Conservation (phyloP, 2,329 filamentous ascomycete genomes). For the Hysterium pulicare region DNA sequence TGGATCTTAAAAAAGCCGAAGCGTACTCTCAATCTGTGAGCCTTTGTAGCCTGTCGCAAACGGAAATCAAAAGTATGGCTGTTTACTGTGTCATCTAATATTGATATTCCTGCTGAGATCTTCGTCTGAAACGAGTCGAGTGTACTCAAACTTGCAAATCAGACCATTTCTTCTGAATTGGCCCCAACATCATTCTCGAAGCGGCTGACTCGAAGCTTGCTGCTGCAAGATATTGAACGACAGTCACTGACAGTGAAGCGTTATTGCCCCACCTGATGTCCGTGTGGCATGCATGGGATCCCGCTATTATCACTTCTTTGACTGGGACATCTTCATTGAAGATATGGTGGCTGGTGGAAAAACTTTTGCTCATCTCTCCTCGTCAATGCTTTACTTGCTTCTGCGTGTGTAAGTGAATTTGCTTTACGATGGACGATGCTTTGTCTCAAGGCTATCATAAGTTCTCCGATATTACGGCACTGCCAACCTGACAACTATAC, state of each 20-base stretch:
- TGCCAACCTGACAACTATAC: too few species aligned
- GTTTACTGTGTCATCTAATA: not conserved
- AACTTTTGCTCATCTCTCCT: constrained; percentile 29
- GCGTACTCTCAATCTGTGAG: constrained; percentile 32
- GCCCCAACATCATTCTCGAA: not conserved
- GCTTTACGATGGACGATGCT: too few species aligned
- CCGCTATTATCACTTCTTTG: constrained; percentile 28
- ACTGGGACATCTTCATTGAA: constrained; percentile 29
- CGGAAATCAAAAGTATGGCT: constrained; percentile 27
- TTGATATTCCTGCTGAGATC: too few species aligned
- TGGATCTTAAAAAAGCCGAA: constrained; percentile 35
- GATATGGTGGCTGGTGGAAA: constrained; percentile 20
- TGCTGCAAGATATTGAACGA: constrained; percentile 22
- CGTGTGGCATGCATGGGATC: constrained; percentile 24
- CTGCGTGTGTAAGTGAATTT: constrained; percentile 27
- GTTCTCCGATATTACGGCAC: too few species aligned
- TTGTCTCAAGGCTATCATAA: not conserved
- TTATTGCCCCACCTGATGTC: constrained; percentile 22
- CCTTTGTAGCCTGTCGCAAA: constrained; percentile 33
- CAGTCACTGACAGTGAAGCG: constrained; percentile 15
- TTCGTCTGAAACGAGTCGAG: too few species aligned
- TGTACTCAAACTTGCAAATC: too few species aligned
- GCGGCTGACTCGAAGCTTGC: constrained; percentile 18
- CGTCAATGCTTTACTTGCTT: constrained; percentile 28
- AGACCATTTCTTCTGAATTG: too few species aligned